Base-by-base conservation (phyloP, 305 asterid species). In the Fraxinus albicans region DNA sequence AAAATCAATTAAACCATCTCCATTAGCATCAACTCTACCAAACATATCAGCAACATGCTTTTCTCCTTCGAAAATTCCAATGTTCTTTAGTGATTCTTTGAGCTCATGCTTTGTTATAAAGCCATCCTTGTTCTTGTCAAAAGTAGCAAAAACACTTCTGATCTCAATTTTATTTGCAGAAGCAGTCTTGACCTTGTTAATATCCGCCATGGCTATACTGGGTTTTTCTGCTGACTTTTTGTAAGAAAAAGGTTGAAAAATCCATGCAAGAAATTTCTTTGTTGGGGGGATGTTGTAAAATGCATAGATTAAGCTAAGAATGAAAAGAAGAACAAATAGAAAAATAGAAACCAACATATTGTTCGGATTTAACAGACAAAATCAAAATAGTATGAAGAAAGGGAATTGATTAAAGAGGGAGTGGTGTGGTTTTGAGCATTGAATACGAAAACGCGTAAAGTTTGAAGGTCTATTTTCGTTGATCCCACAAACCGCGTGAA, bases 61-160 rank as follows among this genome's bases (percentile, higher is more conserved):
- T 83, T 95, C 98, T 4, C 81, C 90, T 44, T 89, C 91, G 0
- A 83, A 80, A 3, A 95, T 91, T 23, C 98, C 98, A 1, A 93
- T 93, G 78, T 91, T 92, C 86, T 83, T 85, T 9, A 95, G 93
- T 0, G 98, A 92, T 1, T 89, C 93, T 9, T 81, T 83, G 2
- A 95, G 86, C 88, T 95, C 98, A 38, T 86, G 83, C 90, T 86
- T 88, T 35, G 98, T 94, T 79, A 94, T 92, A 81, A 33, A 91
- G 0, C 97, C 98, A 82, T 94, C 98, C 73, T 79, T 85, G 88
- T 95, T 90, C 93, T 90, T 92, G 86, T 95, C 98, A 80, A 95
- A 95, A 13, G 96, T 93, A n/a, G 93, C 91, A 77, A 95, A 95
- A 34, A 92, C 88, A 35, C 89, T 81, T 34, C 82, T 81, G 5